Conservation (phyloP, 768 basidiomycete genomes). For the Tulasnella sp. region DNA sequence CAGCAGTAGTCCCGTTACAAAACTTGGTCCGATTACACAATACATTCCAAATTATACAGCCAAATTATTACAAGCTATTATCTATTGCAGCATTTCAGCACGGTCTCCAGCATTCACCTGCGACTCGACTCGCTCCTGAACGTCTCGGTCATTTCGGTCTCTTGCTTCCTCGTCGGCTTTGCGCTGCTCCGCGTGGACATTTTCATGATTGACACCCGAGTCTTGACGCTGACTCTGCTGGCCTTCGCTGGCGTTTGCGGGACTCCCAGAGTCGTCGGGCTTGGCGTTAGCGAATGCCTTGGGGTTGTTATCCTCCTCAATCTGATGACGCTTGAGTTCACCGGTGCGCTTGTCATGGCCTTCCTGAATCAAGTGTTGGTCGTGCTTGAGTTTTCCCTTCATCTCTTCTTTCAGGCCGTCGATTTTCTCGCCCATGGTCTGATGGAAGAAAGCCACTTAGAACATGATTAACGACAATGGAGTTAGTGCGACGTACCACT, state of each 20-base stretch:
- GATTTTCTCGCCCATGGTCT: constrained; percentile 47
- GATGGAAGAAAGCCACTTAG: constrained; percentile 36
- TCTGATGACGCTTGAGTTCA: constrained; percentile 47
- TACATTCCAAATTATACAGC: background rate
- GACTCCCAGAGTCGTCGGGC: background rate
- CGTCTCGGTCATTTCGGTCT: background rate
- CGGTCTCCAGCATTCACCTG: constrained; percentile 16
- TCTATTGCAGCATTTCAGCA: background rate
- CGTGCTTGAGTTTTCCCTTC: constrained; percentile 48
- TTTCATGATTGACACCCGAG: background rate
- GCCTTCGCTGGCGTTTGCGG: background rate
- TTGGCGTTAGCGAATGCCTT: constrained; percentile 1
- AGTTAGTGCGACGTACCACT: constrained; percentile 36
- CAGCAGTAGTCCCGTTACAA: too few species aligned
- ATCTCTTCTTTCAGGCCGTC: constrained; percentile 48
- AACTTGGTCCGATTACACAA: background rate
- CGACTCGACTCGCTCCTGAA: constrained; percentile 6
- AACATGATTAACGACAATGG: background rate
- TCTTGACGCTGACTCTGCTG: background rate
- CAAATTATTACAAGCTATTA: background rate
- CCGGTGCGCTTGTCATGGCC: constrained; percentile 44
- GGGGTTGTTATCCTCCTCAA: constrained; percentile 38
- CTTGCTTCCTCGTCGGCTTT: background rate
- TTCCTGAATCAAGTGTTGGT: constrained; percentile 45
- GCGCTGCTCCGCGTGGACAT: background rate